Evolutionary conservation across 257 asterid genomes (phyloP).

Genomic region (Knoxia roxburghii): DNA sequence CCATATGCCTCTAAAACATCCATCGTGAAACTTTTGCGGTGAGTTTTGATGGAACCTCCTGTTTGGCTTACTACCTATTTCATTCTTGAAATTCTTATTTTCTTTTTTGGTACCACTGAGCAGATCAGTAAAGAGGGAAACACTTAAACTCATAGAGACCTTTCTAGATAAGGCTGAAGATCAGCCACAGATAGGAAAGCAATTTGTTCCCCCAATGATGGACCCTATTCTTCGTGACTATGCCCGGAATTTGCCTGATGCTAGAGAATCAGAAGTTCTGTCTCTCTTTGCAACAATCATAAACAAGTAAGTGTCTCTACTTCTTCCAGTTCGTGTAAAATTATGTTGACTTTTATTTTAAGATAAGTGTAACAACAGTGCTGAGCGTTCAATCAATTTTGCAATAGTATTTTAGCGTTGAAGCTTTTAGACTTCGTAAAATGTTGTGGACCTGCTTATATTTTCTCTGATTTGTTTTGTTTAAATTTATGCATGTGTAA

Average conservation of each 20-base stretch:
- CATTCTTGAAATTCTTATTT: constrained; percentile 6
- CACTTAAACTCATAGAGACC: constrained; percentile 90
- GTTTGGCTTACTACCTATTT: constrained; percentile 6
- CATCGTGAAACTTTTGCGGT: constrained; percentile 93
- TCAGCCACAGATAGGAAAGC: constrained; percentile 84
- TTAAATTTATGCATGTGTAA: neutral
- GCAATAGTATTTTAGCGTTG: neutral
- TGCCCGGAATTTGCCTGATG: constrained; percentile 96
- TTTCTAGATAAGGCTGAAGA: constrained; percentile 95
- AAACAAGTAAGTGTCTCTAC: constrained; percentile 62
- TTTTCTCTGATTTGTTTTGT: neutral
- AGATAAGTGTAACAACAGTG: no score
- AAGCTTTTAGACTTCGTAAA: neutral
- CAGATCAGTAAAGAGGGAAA: constrained; percentile 99
- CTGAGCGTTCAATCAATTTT: neutral
- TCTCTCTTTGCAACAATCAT: constrained; percentile 95
- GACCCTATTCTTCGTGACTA: constrained; percentile 96
- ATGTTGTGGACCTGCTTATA: no score
- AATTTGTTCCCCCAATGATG: constrained; percentile 98
- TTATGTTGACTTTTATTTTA: neutral
- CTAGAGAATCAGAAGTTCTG: constrained; percentile 98
- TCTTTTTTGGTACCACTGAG: constrained; percentile 11
- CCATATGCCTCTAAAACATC: constrained; percentile 87
- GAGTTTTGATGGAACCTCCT: constrained; percentile 14
- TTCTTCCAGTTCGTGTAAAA: neutral